phyloP scores from a whole-genome alignment of 495 filamentous ascomycete species.

The Aspergillus conjunctus region DNA sequence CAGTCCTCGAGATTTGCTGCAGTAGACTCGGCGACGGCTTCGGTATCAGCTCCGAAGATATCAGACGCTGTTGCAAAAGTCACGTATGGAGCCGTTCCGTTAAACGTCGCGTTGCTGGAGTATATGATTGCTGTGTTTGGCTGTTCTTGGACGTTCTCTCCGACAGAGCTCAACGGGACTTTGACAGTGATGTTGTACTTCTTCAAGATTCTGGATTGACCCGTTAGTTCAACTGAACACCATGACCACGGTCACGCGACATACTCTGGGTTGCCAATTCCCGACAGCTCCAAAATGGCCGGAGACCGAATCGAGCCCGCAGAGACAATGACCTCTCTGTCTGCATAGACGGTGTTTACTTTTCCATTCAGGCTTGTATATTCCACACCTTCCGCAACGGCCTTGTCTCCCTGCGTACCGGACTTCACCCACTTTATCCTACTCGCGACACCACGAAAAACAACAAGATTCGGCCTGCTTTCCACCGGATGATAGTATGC shows the following conservation, averaged over 20 bases:
- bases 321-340: slow-evolving; percentile 60
- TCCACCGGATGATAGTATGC: slow-evolving; percentile 48
- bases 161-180: slow-evolving; percentile 46
- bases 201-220: slow-evolving; percentile 29
- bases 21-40: slow-evolving; percentile 28
- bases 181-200: slow-evolving; percentile 40
- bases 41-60: slow-evolving; percentile 35
- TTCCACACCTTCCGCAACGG: slow-evolving; percentile 31
- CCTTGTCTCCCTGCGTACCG: slow-evolving; percentile 14
- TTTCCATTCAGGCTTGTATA: slow-evolving; percentile 20
- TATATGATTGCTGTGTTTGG: slow-evolving; percentile 32
- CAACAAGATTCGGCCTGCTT: slow-evolving; percentile 33
- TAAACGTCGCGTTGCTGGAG: slow-evolving; percentile 15
- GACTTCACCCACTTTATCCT: slow-evolving; percentile 35
- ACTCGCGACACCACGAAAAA: slow-evolving; percentile 39
- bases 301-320: slow-evolving; percentile 61
- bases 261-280: slow-evolving; percentile 49
- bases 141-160: slow-evolving; percentile 54
- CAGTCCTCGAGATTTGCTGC: slow-evolving; percentile 30
- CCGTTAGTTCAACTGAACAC: slow-evolving; percentile 1
- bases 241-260: not conserved
- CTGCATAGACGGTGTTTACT: slow-evolving; percentile 45
- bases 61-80: slow-evolving; percentile 26
- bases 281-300: slow-evolving; percentile 61
- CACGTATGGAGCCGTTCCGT: slow-evolving; percentile 11